Base-by-base conservation (phyloP, 2,329 filamentous ascomycete species). In the Microsporum canis region DNA sequence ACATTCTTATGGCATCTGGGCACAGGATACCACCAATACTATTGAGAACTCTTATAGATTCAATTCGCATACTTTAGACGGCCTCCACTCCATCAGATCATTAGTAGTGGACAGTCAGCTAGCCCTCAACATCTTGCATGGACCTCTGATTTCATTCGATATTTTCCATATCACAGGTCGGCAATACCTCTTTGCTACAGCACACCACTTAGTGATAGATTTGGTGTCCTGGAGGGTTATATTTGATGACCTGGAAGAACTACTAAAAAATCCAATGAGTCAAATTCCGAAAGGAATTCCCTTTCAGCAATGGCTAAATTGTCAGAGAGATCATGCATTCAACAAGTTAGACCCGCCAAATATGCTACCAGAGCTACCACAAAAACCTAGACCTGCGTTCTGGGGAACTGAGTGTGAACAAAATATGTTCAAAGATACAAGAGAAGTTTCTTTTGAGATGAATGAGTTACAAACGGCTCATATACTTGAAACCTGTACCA, bases 61-160 rank as follows among this genome's bases (percentile, higher is more conserved):
- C 29, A 12, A 33, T 17, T 10, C 39, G n/a, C 58, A 39, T 17
- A 8, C 38, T 34, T 14, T 47, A n/a, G 36, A 60, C 12, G 1
- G 27, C 1, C 51, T 34, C 53, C 17, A 23, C 17, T 23, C 2
- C 6, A 17, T 6, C 14, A 29, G 34, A 39, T 55, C 2, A 39
- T 3, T 61, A 64, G 5, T 66, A 71, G 12, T 70, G 68, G 73
- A 62, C 61, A 60, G 6, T 68, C 17, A 23, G 17, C 17, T 23
- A 23, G 17, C 65, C 60, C 64, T 75, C 17, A 67, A 73, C 57
- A 71, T 72, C 29, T 55, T 71, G 3, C 65, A 70, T 71, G 60
- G 60, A 12, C 60, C 55, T 3, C n/a, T 61, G 2, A 31, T 61
- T 31, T 27, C 31, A 1, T 34, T 36, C 34, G 60, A 57, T 17